Evolutionary conservation across 805 yeast species (phyloP), one percentile per base, ranked within the genome.

Genomic region (Yarrowia phangngaensis): DNA sequence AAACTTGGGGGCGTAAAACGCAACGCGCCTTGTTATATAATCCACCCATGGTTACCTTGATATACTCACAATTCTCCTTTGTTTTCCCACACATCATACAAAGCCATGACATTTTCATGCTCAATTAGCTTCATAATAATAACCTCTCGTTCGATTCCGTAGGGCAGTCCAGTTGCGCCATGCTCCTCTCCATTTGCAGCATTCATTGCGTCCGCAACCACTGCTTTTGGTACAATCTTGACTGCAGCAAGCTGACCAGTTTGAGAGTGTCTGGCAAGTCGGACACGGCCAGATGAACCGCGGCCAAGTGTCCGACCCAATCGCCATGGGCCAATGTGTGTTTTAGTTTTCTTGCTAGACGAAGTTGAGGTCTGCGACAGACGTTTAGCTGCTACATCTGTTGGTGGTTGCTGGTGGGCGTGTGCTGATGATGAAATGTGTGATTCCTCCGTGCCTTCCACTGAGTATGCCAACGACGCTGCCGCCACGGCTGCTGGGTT

Each of bases 61-160:
- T 8, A 16, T 24, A 57, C 60, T 48, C 47, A 62, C 51, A 92
- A 71, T 53, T 90, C 95, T 60, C 86, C 87, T 56, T 87, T 82
- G 56, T 94, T 90, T 66, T 92, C 98, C 97, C 97, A 92, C 17
- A 92, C 98, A 62, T 92, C 98, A 63, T 88, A 92, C 29, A 92
- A 71, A 19, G 92, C 84, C 76, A 92, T 80, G 17, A 92, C 92
- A 60, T 92, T 90, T 9, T 95, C 87, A 65, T 92, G 97, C 53
- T 92, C 85, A 35, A 92, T 78, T 31, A 92, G 73, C 67, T 92
- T 92, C 98, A 90, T 92, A 58, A 92, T 92, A 58, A 92, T 89
- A 55, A 92, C 95, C 64, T 92, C 98, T 56, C 97, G 76, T 67
- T 92, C 98, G 34, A 92, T 90, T 29, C 98, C 98, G 63, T 90